Evolutionary conservation across 1,284 basidiomycete genomes (phyloP).

Genomic region (Ganoderma multipileum): DNA sequence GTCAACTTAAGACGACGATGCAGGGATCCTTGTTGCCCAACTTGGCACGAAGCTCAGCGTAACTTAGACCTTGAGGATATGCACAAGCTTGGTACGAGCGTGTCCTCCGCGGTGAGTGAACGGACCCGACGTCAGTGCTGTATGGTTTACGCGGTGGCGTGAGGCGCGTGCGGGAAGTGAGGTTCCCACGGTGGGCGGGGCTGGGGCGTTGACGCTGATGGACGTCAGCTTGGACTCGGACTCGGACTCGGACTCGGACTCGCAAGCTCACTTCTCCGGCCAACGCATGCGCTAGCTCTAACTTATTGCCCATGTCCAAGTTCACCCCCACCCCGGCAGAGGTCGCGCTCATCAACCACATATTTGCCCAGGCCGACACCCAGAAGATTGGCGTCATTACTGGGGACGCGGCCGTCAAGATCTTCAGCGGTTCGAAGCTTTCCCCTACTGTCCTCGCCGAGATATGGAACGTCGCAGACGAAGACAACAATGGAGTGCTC

Average conservation of each 20-base stretch:
- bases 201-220: conserved; percentile 20
- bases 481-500: conserved; percentile 92
- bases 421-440: conserved; percentile 84
- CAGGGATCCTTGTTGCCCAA: too few species aligned
- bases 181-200: conserved; percentile 21
- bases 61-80: too few species aligned
- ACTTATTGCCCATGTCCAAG: conserved; percentile 55
- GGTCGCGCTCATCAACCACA: conserved; percentile 69
- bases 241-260: conserved; percentile 17
- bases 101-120: too few species aligned
- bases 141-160: not conserved
- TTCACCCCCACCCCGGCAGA: conserved; percentile 75
- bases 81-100: too few species aligned
- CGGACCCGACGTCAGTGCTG: not conserved
- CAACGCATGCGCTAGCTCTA: conserved; percentile 26
- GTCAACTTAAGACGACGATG: too few species aligned
- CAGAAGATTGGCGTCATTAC: conserved; percentile 84
- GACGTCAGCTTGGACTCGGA: conserved; percentile 28
- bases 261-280: conserved; percentile 22
- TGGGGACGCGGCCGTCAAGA: conserved; percentile 83
- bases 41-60: too few species aligned
- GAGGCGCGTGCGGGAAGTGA: not conserved
- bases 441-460: conserved; percentile 84
- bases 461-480: conserved; percentile 94
- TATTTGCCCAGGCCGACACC: conserved; percentile 74